Evolutionary conservation across 164 flowering plant species (phyloP).

Genomic region (Houttuynia cordata): DNA sequence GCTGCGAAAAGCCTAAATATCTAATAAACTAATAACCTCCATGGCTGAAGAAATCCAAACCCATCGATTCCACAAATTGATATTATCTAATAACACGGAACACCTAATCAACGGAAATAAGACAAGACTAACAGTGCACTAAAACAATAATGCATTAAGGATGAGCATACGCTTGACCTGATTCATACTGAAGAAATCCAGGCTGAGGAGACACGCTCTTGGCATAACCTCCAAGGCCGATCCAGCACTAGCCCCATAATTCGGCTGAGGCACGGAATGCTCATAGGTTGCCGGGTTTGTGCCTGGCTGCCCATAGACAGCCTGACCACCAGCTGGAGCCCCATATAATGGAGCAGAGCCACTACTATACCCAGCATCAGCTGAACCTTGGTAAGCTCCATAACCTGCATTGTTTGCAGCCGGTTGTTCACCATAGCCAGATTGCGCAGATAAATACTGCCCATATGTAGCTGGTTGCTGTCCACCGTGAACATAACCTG

Average conservation of each 20-base stretch:
- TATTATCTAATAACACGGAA: too few species aligned
- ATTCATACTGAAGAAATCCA: too few species aligned
- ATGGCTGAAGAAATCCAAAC: too few species aligned
- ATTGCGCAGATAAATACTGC: conserved; percentile 42
- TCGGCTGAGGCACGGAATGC: conserved; percentile 26
- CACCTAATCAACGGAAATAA: too few species aligned
- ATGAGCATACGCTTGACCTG: too few species aligned
- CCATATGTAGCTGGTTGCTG: conserved; percentile 47
- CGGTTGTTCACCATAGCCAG: conserved; percentile 50
- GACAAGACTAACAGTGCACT: too few species aligned
- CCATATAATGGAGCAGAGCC: conserved; percentile 21
- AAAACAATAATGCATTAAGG: too few species aligned
- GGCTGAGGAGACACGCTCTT: too few species aligned
- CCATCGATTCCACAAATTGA: too few species aligned
- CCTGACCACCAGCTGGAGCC: conserved; percentile 31
- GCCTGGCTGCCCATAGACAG: conserved; percentile 44
- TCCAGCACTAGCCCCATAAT: conserved; percentile 13
- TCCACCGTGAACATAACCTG: conserved; percentile 38
- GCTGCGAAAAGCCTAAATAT: too few species aligned
- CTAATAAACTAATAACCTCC: too few species aligned
- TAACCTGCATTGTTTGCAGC: conserved; percentile 32
- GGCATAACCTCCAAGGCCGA: conserved; percentile 23
- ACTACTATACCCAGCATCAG: conserved; percentile 25
- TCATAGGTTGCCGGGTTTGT: conserved; percentile 43
- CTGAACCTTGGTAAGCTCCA: conserved; percentile 40